phyloP scores from a whole-genome alignment of 2,329 filamentous ascomycete genomes.

The Calonectria hongkongensis region DNA sequence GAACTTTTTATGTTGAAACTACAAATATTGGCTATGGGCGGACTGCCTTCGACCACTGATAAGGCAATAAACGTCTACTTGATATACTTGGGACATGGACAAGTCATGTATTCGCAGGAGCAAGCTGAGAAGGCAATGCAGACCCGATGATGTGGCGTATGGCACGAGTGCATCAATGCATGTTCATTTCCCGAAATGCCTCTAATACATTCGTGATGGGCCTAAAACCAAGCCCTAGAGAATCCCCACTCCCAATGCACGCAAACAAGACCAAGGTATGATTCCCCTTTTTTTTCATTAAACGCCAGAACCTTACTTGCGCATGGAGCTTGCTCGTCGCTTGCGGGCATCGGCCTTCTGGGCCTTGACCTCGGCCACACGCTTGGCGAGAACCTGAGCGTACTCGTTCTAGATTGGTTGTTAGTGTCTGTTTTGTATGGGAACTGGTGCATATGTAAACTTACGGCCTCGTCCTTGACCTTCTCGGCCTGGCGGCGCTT shows the following conservation, averaged over 20 bases:
- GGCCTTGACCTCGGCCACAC: slow-evolving; percentile 96
- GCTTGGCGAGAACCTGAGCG: slow-evolving; percentile 95
- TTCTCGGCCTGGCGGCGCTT: slow-evolving; percentile 98
- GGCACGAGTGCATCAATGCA: slow-evolving; percentile 57
- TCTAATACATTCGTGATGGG: slow-evolving; percentile 62
- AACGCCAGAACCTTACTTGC: slow-evolving; percentile 79
- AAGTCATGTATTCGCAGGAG: slow-evolving; percentile 25
- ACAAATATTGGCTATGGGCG: not conserved
- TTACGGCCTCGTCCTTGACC: slow-evolving; percentile 98
- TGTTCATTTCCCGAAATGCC: slow-evolving; percentile 60
- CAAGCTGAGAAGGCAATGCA: slow-evolving; percentile 3
- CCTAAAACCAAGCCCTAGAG: slow-evolving; percentile 57
- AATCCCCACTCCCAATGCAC: slow-evolving; percentile 65
- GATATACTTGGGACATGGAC: not conserved
- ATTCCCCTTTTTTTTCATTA: slow-evolving; percentile 59
- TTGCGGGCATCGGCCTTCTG: slow-evolving; percentile 96
- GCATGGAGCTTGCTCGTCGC: slow-evolving; percentile 96
- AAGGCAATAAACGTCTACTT: not conserved
- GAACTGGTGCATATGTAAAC: slow-evolving; percentile 59
- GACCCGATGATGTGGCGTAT: slow-evolving; percentile 42
- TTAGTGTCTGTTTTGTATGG: slow-evolving; percentile 35
- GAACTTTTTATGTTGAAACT: not conserved
- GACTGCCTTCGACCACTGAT: not conserved
- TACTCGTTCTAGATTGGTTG: slow-evolving; percentile 90
- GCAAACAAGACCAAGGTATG: slow-evolving; percentile 63